Evolutionary conservation across 805 yeast genomes (phyloP), one percentile per base, ranked within the genome.

Genomic region (Pichia scutulata): DNA sequence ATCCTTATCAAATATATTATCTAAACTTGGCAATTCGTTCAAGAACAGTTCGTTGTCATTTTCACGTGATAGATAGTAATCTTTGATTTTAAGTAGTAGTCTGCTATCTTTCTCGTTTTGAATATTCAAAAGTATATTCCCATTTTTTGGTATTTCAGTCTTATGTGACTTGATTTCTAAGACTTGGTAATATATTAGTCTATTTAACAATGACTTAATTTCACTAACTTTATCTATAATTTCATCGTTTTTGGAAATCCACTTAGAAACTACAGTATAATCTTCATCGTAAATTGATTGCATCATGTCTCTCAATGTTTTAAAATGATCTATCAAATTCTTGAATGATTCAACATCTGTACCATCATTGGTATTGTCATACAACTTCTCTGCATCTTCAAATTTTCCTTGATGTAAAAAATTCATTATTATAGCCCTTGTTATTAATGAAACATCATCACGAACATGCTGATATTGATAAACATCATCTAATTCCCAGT

Each of bases 351-450:
- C 21, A 4, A 30, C 44, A n/a, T 22, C 18, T 7, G 22, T 25
- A 14, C 24, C 25, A 14, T 22, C 24, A 9, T 14, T 16, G 6
- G 25, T 16, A n/a, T 10, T 19, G 7, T 25, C 10, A 18, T n/a
- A 18, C 12, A 41, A 10, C 3, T 19, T 21, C 8, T 18, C 30
- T 1, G 53, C 33, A 18, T 59, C 55, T 2, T 58, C 64, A 49
- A 67, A 64, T 18, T 63, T 56, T 0, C 70, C 70, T 18, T 60
- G 59, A 41, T 69, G 50, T 25, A 68, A 42, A 21, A 68, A 51
- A 52, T 68, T 69, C 61, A 65, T 59, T 7, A 62, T 55, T 13
- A 68, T 58, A 4, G 70, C 60, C 24, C 67, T 52, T 25, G 60
- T 62, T 9, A 53, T 30, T 19, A 43, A 39, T 21, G 46, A 22